phyloP scores from a whole-genome alignment of 768 basidiomycete species.

The Auricularia cornea region DNA sequence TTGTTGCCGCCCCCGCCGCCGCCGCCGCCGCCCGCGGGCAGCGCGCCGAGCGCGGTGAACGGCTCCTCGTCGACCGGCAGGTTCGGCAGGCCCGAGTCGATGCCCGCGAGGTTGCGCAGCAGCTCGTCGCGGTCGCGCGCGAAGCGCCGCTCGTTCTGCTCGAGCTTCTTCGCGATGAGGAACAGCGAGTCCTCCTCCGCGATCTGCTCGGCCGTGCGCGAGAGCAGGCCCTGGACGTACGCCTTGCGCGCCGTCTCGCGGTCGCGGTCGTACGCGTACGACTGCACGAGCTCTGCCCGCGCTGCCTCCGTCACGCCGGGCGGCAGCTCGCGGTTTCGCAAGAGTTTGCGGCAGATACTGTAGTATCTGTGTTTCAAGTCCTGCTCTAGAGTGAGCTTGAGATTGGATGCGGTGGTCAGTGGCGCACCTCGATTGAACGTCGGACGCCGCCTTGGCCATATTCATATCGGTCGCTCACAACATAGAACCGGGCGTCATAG shows the following conservation, averaged over 20 bases:
- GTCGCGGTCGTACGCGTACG: conserved; percentile 48
- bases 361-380: conserved; percentile 94
- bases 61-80: conserved; percentile 60
- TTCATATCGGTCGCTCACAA: conserved; percentile 86
- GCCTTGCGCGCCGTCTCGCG: conserved; percentile 83
- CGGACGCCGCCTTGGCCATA: conserved; percentile 44
- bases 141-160: conserved; percentile 84
- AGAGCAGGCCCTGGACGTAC: conserved; percentile 80
- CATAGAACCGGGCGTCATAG: conserved; percentile 84
- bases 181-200: conserved; percentile 94
- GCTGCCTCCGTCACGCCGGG: not conserved
- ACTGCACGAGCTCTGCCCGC: conserved; percentile 4
- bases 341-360: conserved; percentile 78
- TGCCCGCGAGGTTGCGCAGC: conserved; percentile 71
- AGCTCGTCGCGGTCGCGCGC: conserved; percentile 84
- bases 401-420: too few species aligned
- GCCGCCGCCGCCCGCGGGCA: not conserved
- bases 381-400: conserved; percentile 34
- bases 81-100: conserved; percentile 79
- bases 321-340: conserved; percentile 47
- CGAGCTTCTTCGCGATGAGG: conserved; percentile 88
- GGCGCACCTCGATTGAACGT: conserved; percentile 63
- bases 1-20: not conserved
- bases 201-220: conserved; percentile 80
- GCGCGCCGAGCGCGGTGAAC: conserved; percentile 31